Evolutionary conservation across 306 rosid genomes (phyloP), one percentile per base, ranked within the genome.

Genomic region (Betula pendula): DNA sequence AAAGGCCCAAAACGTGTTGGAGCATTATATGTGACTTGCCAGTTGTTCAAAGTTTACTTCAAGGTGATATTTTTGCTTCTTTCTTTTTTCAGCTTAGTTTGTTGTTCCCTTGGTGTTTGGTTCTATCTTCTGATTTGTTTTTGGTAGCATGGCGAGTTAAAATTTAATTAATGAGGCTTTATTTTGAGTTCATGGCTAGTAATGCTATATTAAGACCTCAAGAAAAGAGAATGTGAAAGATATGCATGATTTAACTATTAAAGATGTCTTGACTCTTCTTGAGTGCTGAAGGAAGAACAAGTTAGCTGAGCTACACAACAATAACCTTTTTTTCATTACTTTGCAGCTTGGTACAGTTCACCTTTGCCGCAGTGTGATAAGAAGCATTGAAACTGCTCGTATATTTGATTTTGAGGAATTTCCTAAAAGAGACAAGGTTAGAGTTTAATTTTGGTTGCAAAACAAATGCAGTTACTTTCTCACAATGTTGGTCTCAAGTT

Each of bases 321-420:
- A 82, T 60, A 42, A 48, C 63, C 48, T 31, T 80, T 42, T 71
- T 74, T 48, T 83, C 58, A 71, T 62, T 85, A 55, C 80, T 67
- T 79, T 86, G 92, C 90, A 95, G 97, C 97, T 95, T 79, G 98
- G 98, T 80, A 92, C 97, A 20, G 97, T 92, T 78, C 89, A 95
- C 82, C 93, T 95, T 72, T 95, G 99, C 84, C 92, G 99, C 52
- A 95, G 99, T 89, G 94, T 92, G 47, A 95, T 95, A 79, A 84
- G 99, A 81, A 95, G 97, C 82, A 95, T 95, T 84, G 99, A 95
- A 87, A 95, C 97, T 72, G 97, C 97, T 12, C 88, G 94, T 22
- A 89, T 92, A 84, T 95, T 95, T 88, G 97, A 95, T 82, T 95
- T 95, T 76, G 97, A 92, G 89, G 99, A 95, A 80, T 95, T 95